A percentile compares a stretch with the other conserved stretches of the same genome.
Conservation (phyloP, 176 grass and related monocot genomes). For the Cymbopogon citratus region DNA sequence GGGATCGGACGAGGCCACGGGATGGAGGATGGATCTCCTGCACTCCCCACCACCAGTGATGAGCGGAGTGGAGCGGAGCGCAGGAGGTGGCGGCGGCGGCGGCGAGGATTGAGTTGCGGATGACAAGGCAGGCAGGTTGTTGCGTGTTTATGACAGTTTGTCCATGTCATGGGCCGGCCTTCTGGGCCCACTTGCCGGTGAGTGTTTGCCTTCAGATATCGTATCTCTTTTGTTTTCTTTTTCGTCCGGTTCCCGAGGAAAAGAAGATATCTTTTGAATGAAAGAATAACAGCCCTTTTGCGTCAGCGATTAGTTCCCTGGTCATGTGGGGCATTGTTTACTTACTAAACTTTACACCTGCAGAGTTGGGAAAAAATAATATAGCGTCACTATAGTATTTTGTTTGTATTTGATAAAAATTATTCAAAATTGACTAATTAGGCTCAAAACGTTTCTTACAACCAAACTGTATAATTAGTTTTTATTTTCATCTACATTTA, state of each 20-base stretch:
- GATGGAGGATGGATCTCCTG: slow-evolving; percentile 2
- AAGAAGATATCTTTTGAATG: not conserved
- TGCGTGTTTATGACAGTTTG: not conserved
- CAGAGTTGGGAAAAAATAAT: too few species aligned
- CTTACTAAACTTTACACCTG: too few species aligned
- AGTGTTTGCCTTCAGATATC: not conserved
- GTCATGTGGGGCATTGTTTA: too few species aligned
- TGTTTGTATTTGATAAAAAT: too few species aligned
- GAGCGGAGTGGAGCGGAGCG: too few species aligned
- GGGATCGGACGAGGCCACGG: not conserved
- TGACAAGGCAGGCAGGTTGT: not conserved
- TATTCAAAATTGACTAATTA: too few species aligned
- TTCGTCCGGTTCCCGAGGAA: not conserved
- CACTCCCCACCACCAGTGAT: not conserved
- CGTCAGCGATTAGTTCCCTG: too few species aligned
- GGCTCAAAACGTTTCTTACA: too few species aligned
- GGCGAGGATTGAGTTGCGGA: not conserved
- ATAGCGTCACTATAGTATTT: too few species aligned
- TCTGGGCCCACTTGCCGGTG: not conserved
- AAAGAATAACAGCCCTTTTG: not conserved
- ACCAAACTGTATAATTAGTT: too few species aligned
- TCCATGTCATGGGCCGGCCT: not conserved
- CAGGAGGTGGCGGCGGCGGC: not conserved
- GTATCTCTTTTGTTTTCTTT: not conserved
- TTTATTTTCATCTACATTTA: too few species aligned